Percentiles rank a stretch among this genome's conserved stretches.
Conservation (phyloP, 441 rosid species). For the Gossypium schwendimanii region DNA sequence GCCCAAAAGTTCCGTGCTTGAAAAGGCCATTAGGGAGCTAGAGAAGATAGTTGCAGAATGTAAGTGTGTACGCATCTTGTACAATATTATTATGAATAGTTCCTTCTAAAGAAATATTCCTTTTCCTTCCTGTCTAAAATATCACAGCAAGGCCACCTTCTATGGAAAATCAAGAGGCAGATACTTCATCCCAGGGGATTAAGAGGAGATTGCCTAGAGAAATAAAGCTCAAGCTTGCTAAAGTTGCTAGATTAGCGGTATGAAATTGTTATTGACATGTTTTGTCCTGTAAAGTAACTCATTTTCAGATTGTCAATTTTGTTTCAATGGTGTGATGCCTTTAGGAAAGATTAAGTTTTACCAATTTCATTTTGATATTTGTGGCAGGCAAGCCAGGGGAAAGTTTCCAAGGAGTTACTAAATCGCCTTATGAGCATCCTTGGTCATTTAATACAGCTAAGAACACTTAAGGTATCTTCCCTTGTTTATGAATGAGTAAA, state of each 20-base stretch:
- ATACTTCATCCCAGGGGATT: slow-evolving; percentile 57
- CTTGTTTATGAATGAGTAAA: not conserved
- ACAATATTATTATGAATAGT: not conserved
- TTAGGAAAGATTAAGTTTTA: slow-evolving; percentile 8
- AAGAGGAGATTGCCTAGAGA: slow-evolving; percentile 95
- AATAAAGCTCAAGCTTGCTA: slow-evolving; percentile 79
- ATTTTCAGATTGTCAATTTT: not conserved
- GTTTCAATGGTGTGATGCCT: slow-evolving; percentile 5
- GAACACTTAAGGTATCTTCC: slow-evolving; percentile 75
- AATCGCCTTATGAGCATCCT: slow-evolving; percentile 87
- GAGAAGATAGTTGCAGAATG: slow-evolving; percentile 89
- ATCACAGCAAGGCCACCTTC: slow-evolving; percentile 78
- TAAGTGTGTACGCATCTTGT: slow-evolving; percentile 23
- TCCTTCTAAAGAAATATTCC: not conserved
- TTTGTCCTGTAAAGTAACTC: not conserved
- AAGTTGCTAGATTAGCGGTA: slow-evolving; percentile 97
- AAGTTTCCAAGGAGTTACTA: slow-evolving; percentile 70
- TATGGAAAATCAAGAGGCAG: slow-evolving; percentile 75
- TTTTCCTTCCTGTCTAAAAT: slow-evolving; percentile 15
- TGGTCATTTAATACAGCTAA: slow-evolving; percentile 88
- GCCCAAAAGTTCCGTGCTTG: slow-evolving; percentile 61
- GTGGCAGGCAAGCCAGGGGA: slow-evolving; percentile 89
- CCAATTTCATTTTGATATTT: slow-evolving; percentile 15
- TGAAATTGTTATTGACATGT: not conserved
- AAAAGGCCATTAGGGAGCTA: slow-evolving; percentile 83